These are phyloP conservation scores for Centrapalus pauciflorus DNA, from an alignment of 129 eudicot genomes.

Conservation along the genomic window DNA sequence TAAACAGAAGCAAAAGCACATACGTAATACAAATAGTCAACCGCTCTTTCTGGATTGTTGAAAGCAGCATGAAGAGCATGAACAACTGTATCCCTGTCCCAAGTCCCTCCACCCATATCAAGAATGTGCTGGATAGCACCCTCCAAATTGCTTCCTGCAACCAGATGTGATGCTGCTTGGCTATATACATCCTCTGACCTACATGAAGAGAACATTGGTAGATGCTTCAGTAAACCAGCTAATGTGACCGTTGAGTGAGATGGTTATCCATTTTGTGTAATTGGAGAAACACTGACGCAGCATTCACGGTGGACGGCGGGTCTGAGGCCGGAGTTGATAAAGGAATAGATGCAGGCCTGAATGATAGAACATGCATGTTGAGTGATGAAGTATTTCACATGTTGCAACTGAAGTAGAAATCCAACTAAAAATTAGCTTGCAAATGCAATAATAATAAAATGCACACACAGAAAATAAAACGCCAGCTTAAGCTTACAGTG, in stretches of 20 bases:
- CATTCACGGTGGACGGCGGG: slow-evolving; percentile 21
- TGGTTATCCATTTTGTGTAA: not conserved
- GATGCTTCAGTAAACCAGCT: not conserved
- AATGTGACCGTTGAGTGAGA: not conserved
- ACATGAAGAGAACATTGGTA: not conserved
- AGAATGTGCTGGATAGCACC: slow-evolving; percentile 37
- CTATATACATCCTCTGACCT: slow-evolving; percentile 36
- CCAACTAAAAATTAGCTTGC: not conserved
- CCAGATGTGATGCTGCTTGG: slow-evolving; percentile 30
- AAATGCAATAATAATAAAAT: not conserved
- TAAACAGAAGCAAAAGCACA: not conserved
- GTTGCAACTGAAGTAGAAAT: not conserved
- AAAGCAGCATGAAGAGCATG: slow-evolving; percentile 36
- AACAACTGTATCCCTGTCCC: slow-evolving; percentile 33
- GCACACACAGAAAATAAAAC: not conserved
- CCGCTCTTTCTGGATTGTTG: slow-evolving; percentile 37
- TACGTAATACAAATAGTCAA: slow-evolving; percentile 32
- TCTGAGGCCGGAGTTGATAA: slow-evolving; percentile 32
- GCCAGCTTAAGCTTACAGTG: slow-evolving; percentile 37
- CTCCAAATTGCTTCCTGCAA: slow-evolving; percentile 28
- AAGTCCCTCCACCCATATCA: slow-evolving; percentile 39
- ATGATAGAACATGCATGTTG: not conserved
- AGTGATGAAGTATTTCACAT: not conserved
- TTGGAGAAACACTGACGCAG: slow-evolving; percentile 36
- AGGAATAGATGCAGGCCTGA: slow-evolving; percentile 40